Conservation (phyloP, 257 asterid species). For the Knoxia roxburghii region DNA sequence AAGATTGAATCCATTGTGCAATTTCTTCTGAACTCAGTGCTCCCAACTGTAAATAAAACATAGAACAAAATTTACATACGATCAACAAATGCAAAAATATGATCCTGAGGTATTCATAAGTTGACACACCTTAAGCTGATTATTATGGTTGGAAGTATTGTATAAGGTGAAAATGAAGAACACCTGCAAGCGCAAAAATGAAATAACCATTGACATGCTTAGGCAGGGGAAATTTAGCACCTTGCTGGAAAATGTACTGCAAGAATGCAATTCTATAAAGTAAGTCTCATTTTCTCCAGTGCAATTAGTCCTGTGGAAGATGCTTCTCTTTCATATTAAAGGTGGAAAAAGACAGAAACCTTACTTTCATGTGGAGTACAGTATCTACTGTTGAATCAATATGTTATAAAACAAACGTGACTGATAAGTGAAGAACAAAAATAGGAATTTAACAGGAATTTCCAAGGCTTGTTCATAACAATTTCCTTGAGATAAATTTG, state of each 20-base stretch:
- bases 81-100: background rate
- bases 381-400: no score
- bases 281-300: background rate
- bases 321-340: background rate
- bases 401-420: no score
- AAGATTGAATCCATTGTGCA: constrained; percentile 60
- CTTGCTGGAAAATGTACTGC: background rate
- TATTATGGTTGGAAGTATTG: constrained; percentile 72
- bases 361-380: background rate
- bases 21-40: constrained; percentile 85
- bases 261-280: background rate
- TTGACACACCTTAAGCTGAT: constrained; percentile 67
- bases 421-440: no score
- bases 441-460: no score
- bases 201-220: background rate
- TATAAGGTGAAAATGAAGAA: constrained; percentile 43
- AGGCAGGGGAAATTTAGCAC: background rate
- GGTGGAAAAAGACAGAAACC: background rate
- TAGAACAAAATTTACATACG: background rate
- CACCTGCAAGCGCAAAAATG: constrained; percentile 32
- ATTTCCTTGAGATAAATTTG: no score
- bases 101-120: constrained; percentile 5
- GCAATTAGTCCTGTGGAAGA: background rate
- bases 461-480: no score
- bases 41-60: constrained; percentile 48